phyloP scores from a whole-genome alignment of 768 basidiomycete genomes.

The Mycena chlorophos region DNA sequence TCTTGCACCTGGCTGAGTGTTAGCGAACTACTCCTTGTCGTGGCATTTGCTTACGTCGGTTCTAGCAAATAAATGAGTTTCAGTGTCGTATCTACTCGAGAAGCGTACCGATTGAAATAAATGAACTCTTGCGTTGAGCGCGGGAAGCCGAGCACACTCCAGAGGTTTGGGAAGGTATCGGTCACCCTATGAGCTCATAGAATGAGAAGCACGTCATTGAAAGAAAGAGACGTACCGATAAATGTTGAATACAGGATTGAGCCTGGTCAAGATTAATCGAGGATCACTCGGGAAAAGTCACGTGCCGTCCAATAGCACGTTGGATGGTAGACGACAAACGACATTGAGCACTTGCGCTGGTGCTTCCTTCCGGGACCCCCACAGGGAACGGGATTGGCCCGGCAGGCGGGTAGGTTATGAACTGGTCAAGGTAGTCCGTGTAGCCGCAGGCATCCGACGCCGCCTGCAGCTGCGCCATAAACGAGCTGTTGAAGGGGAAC shows the following conservation, averaged over 20 bases:
- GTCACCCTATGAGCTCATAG: conserved; percentile 38
- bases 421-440: conserved; percentile 57
- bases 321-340: conserved; percentile 49
- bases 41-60: conserved; percentile 36
- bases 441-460: conserved; percentile 59
- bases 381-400: conserved; percentile 64
- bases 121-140: conserved; percentile 55
- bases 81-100: not conserved
- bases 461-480: conserved; percentile 53
- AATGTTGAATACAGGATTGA: conserved; percentile 58
- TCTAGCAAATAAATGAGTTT: conserved; percentile 21
- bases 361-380: conserved; percentile 41
- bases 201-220: not conserved
- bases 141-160: conserved; percentile 72
- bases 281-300: conserved; percentile 4
- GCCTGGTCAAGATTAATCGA: conserved; percentile 21
- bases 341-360: conserved; percentile 37
- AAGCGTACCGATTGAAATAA: conserved; percentile 50
- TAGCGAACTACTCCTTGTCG: not conserved
- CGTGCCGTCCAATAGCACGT: conserved; percentile 48
- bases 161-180: conserved; percentile 52
- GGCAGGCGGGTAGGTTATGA: conserved; percentile 64
- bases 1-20: conserved; percentile 35
- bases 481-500: conserved; percentile 59
- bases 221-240: conserved; percentile 39